Evolutionary conservation across 2,329 filamentous ascomycete genomes (phyloP).

Genomic region (Alternaria tenuissima): DNA sequence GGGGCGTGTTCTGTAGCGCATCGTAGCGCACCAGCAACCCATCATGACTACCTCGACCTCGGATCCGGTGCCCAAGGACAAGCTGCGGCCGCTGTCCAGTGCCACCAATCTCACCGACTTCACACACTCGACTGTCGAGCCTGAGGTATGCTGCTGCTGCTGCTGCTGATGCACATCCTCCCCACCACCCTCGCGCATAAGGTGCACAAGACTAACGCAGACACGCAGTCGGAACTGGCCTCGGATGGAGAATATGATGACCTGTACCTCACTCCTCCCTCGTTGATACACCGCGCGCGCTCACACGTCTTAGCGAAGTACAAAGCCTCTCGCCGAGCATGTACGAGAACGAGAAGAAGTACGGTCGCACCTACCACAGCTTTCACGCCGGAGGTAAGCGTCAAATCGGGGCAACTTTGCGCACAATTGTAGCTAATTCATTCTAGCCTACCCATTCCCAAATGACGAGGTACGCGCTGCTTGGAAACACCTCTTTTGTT

Average conservation of each 20-base stretch:
- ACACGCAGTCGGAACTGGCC: slow-evolving; percentile 40
- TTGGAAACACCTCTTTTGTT: slow-evolving; percentile 6
- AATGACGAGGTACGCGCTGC: slow-evolving; percentile 46
- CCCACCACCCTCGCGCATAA: slow-evolving; percentile 1
- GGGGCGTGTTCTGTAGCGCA: slow-evolving; percentile 13
- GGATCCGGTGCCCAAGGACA: slow-evolving; percentile 10
- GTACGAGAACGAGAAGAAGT: slow-evolving; percentile 50
- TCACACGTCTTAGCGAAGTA: slow-evolving; percentile 44
- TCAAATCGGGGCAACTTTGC: not conserved
- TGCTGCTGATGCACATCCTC: slow-evolving; percentile 3
- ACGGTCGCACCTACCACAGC: slow-evolving; percentile 53
- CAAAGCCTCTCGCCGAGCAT: slow-evolving; percentile 52
- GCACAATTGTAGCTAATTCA: slow-evolving; percentile 29
- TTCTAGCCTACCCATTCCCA: slow-evolving; percentile 50
- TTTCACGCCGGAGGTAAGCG: slow-evolving; percentile 51
- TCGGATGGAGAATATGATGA: slow-evolving; percentile 44
- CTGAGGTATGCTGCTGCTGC: slow-evolving; percentile 24
- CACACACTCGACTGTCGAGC: slow-evolving; percentile 25
- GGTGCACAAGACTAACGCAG: slow-evolving; percentile 23
- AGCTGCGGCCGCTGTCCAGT: slow-evolving; percentile 28
- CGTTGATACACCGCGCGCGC: slow-evolving; percentile 11
- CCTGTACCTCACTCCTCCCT: slow-evolving; percentile 30
- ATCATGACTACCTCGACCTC: slow-evolving; percentile 18
- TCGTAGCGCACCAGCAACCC: slow-evolving; percentile 4
- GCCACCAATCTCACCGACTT: slow-evolving; percentile 32